Conservation (phyloP, 1,139 yeast species). For the Sugiyamaella japonica region DNA sequence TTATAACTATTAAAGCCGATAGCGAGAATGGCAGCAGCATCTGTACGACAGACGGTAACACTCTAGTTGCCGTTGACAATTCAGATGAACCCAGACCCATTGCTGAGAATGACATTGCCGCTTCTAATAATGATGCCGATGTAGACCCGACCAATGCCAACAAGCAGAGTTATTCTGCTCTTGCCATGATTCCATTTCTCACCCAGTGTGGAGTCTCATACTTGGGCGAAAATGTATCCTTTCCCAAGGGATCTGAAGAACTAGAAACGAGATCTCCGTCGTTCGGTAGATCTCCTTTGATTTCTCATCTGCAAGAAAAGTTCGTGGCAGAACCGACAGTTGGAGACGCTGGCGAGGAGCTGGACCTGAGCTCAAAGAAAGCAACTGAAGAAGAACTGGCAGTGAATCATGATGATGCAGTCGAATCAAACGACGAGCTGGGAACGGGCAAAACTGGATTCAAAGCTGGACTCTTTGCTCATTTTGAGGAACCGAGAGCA, state of each 20-base stretch:
- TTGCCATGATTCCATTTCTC: constrained; percentile 8
- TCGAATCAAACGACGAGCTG: not conserved
- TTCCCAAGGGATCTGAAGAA: not conserved
- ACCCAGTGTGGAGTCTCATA: not conserved
- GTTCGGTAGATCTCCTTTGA: constrained; percentile 2
- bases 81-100: not conserved
- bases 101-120: too few relatives aligned
- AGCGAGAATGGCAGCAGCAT: not conserved
- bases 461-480: not conserved
- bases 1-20: not conserved
- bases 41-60: not conserved
- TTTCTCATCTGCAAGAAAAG: not conserved
- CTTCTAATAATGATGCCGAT: not conserved
- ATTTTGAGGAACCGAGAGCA: not conserved
- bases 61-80: not conserved
- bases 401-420: not conserved
- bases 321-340: too few relatives aligned
- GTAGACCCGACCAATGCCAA: not conserved
- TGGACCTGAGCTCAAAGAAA: not conserved
- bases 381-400: not conserved
- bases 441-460: not conserved
- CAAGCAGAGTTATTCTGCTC: not conserved
- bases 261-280: constrained; percentile 10
- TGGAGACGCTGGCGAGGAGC: not conserved
- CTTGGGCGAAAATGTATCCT: not conserved